Percentiles rank a stretch among this genome's conserved stretches.
Conservation (phyloP, 768 basidiomycete genomes). For the Omphalotus guepiniiformis region DNA sequence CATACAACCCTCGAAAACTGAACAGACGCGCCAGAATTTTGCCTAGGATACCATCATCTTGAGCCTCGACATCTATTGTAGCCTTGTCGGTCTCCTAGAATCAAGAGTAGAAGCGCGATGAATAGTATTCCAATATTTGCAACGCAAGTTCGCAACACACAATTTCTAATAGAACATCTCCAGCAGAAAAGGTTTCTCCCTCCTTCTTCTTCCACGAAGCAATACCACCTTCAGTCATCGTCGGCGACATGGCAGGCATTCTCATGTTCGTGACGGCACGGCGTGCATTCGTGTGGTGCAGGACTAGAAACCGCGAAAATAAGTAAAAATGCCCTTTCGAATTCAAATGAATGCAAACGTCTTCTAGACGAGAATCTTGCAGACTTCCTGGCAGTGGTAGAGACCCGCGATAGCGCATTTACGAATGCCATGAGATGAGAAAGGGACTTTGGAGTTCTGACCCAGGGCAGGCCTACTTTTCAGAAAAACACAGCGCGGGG, state of each 20-base stretch:
- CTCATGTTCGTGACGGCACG: slow-evolving; percentile 68
- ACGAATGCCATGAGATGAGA: neutral
- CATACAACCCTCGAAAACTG: neutral
- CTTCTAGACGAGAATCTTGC: neutral
- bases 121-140: neutral
- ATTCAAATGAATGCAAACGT: neutral
- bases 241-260: slow-evolving; percentile 98
- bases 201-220: slow-evolving; percentile 86
- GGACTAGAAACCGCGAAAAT: slow-evolving; percentile 28
- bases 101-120: neutral
- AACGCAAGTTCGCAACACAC: slow-evolving; percentile 38
- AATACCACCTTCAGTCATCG: slow-evolving; percentile 94
- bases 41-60: slow-evolving; percentile 92
- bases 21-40: slow-evolving; percentile 75
- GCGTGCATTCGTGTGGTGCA: slow-evolving; percentile 49
- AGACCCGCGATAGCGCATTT: neutral
- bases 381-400: neutral
- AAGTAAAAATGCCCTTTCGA: neutral
- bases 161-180: slow-evolving; percentile 88
- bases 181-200: slow-evolving; percentile 73
- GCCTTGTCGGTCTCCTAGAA: slow-evolving; percentile 89
- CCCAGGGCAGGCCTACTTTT: too few species aligned
- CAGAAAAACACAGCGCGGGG: too few species aligned
- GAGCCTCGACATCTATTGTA: slow-evolving; percentile 97
- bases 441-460: too few species aligned